Percentiles rank a stretch among this genome's conserved stretches.
Conservation (phyloP, 331 rosid species). For the Spiraea crenata region DNA sequence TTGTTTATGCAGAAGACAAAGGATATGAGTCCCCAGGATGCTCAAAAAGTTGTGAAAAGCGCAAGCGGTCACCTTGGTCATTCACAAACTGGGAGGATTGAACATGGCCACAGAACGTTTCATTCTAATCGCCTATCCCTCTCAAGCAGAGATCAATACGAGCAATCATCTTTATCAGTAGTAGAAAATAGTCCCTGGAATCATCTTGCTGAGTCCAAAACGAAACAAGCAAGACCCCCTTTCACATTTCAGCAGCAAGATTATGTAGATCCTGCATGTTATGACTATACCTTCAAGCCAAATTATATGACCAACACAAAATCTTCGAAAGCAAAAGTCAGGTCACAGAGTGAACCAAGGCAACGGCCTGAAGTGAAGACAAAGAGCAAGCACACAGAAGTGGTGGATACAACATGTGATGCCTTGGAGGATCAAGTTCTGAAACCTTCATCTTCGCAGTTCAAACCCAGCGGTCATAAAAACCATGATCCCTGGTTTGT, state of each 20-base stretch:
- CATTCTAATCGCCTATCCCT: slow-evolving; percentile 41
- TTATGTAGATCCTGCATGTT: slow-evolving; percentile 14
- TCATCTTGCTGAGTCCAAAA: slow-evolving; percentile 23
- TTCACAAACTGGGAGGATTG: slow-evolving; percentile 31
- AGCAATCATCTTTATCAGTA: slow-evolving; percentile 24
- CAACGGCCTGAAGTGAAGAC: slow-evolving; percentile 52
- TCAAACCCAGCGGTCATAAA: slow-evolving; percentile 34
- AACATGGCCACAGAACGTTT: slow-evolving; percentile 27
- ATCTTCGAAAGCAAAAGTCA: slow-evolving; percentile 68
- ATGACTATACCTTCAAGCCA: slow-evolving; percentile 44
- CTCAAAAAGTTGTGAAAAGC: slow-evolving; percentile 36
- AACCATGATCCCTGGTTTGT: slow-evolving; percentile 46
- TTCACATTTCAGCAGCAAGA: slow-evolving; percentile 35
- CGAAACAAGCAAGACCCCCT: slow-evolving; percentile 30
- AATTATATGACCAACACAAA: slow-evolving; percentile 72
- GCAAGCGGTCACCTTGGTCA: slow-evolving; percentile 47
- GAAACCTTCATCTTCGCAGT: slow-evolving; percentile 31
- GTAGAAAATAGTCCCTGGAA: slow-evolving; percentile 45
- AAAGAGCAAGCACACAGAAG: slow-evolving; percentile 39
- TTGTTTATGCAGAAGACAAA: slow-evolving; percentile 39
- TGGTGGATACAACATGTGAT: slow-evolving; percentile 5
- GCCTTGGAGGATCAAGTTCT: slow-evolving; percentile 36
- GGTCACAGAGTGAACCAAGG: slow-evolving; percentile 90
- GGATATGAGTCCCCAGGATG: slow-evolving; percentile 36
- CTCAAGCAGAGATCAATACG: slow-evolving; percentile 33